phyloP scores from a whole-genome alignment of 345 rosid species.

The Linum lewisii region DNA sequence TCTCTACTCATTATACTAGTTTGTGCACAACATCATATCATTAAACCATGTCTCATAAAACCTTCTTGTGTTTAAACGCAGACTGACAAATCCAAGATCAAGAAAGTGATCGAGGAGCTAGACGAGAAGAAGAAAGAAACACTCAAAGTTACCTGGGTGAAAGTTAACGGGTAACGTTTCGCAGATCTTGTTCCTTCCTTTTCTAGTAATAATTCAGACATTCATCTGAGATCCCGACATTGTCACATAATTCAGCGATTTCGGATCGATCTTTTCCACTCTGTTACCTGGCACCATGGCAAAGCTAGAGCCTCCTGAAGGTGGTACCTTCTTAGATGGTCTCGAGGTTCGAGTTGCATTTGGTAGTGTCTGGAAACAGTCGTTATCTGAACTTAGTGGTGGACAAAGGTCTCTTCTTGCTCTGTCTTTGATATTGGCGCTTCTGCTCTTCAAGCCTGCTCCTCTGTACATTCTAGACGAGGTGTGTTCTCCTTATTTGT shows the following conservation, averaged over 20 bases:
- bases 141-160: constrained; percentile 85
- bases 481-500: constrained; percentile 30
- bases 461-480: constrained; percentile 94
- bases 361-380: constrained; percentile 94
- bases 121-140: constrained; percentile 98
- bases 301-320: constrained; percentile 86
- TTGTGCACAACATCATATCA: constrained; percentile 11
- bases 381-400: constrained; percentile 86
- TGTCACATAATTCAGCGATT: constrained; percentile 44
- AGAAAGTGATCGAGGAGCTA: constrained; percentile 89
- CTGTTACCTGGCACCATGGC: constrained; percentile 87
- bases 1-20: constrained; percentile 12
- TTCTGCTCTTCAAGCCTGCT: constrained; percentile 96
- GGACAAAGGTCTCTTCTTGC: constrained; percentile 95
- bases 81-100: constrained; percentile 87
- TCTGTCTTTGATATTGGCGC: constrained; percentile 82
- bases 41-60: constrained; percentile 7
- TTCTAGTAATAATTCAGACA: not conserved
- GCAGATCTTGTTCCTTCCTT: not conserved
- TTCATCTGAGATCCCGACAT: not conserved
- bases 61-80: constrained; percentile 16
- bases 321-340: constrained; percentile 80
- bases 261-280: constrained; percentile 89
- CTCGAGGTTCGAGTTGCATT: constrained; percentile 95
- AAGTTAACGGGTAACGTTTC: constrained; percentile 60